Base-by-base conservation (phyloP, 1,284 basidiomycete genomes). In the Xerocomus nothofagi region DNA sequence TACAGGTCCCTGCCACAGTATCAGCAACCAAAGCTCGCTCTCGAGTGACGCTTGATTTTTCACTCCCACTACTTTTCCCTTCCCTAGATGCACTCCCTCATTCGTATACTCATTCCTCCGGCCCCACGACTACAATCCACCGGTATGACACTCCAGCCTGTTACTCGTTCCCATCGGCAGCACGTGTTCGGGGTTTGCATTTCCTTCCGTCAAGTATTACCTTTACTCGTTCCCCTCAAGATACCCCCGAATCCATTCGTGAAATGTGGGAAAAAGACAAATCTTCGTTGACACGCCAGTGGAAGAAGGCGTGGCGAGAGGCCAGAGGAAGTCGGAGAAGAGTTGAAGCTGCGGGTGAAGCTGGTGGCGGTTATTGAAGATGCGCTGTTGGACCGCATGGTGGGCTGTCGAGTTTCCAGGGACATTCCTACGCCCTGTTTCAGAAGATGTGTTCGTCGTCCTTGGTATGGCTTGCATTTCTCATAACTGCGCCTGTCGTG, bases 231-330 rank as follows among this genome's bases (percentile, higher is more conserved):
- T 58, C 70, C 75, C 27, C 77, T 0, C 73, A 77, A 47, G 79
- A 74, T 7, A 79, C 82, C 27, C 78, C 82, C 26, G 80, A 80
- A 56, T 55, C 44, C 21, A 88, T 91, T 56, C 75, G 77, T 48
- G 74, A 75, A 59, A 70, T 77, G 37, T 94, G 91, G 91, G 86
- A 91, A 62, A 78, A 73, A 23, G 72, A 76, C 34, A 86, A 84
- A 61, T 74, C 76, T 1, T 82, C 85, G 47, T 69, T 93, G 64
- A 93, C 91, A 41, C 75, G 71, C 50, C 88, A 82, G 47, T 94
- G 88, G 88, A 93, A 92, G 72, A 80, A 81, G 59, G 71, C 86
- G 32, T 82, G 81, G 67, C 79, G 86, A 49, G 91, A 93, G 65
- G 91, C 88, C n/a, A 78, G 77, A 48, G 87, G 87, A 63, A 73